phyloP scores from a whole-genome alignment of 192 early-diverging fungal genomes.

The Fimicolochytrium jonesii region DNA sequence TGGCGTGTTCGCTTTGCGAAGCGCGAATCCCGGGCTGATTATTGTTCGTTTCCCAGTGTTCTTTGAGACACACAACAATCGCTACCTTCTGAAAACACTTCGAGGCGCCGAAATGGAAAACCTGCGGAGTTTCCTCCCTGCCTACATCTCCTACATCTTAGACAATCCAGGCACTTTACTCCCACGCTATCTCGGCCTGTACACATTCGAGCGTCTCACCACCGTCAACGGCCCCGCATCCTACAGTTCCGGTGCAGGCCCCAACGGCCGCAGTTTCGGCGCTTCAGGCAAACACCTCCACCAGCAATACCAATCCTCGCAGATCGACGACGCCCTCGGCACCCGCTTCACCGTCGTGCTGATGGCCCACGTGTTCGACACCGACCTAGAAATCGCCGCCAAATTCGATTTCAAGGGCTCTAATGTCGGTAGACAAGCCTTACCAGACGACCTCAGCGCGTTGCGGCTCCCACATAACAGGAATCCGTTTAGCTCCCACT shows the following conservation, averaged over 20 bases:
- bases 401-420: conserved; percentile 44
- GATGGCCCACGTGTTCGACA: conserved; percentile 39
- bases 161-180: conserved; percentile 27
- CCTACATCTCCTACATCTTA: conserved; percentile 28
- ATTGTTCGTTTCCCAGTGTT: conserved; percentile 25
- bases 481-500: not conserved
- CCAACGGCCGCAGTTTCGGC: not conserved
- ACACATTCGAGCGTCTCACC: conserved; percentile 32
- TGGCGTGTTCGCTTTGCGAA: not conserved
- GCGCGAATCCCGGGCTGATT: no score
- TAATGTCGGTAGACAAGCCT: conserved; percentile 28
- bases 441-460: conserved; percentile 3
- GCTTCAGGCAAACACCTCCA: no score
- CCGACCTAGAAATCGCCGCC: conserved; percentile 5
- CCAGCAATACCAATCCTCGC: not conserved
- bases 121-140: conserved; percentile 27
- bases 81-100: conserved; percentile 39
- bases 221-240: no score
- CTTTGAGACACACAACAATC: conserved; percentile 25
- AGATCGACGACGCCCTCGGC: conserved; percentile 14
- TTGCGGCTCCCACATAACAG: no score
- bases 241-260: not conserved
- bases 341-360: conserved; percentile 30
- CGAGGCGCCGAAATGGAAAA: conserved; percentile 34
- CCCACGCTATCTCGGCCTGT: conserved; percentile 39